phyloP scores from a whole-genome alignment of 306 rosid species.

The Corylus heterophylla region DNA sequence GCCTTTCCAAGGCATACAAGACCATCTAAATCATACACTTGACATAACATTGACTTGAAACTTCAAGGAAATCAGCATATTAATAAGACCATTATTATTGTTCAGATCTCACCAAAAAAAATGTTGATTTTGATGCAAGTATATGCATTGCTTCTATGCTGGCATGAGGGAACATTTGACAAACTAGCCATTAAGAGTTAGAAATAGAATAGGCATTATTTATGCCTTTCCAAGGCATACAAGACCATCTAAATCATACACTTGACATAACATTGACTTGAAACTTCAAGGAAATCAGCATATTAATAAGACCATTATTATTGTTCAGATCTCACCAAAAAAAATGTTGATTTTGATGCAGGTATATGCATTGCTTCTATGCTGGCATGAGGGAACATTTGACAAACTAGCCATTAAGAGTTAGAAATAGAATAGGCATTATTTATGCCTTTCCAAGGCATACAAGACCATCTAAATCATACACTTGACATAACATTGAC shows the following conservation, averaged over 20 bases:
- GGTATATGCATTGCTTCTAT: neutral
- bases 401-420: conserved; percentile 7
- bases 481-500: conserved; percentile 10
- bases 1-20: neutral
- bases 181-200: neutral
- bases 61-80: conserved; percentile 4
- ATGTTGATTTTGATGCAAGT: neutral
- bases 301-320: neutral
- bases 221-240: neutral
- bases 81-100: neutral
- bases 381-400: conserved; percentile 3
- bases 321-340: neutral
- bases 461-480: conserved; percentile 14
- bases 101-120: neutral
- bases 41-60: conserved; percentile 18
- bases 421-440: neutral
- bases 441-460: neutral
- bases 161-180: conserved; percentile 12
- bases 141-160: neutral
- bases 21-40: conserved; percentile 11
- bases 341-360: neutral
- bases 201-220: neutral
- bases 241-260: conserved; percentile 14
- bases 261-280: conserved; percentile 9
- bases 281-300: conserved; percentile 18